Evolutionary conservation across 2,329 filamentous ascomycete genomes (phyloP).

Genomic region (Alternaria novae-zelandiae): DNA sequence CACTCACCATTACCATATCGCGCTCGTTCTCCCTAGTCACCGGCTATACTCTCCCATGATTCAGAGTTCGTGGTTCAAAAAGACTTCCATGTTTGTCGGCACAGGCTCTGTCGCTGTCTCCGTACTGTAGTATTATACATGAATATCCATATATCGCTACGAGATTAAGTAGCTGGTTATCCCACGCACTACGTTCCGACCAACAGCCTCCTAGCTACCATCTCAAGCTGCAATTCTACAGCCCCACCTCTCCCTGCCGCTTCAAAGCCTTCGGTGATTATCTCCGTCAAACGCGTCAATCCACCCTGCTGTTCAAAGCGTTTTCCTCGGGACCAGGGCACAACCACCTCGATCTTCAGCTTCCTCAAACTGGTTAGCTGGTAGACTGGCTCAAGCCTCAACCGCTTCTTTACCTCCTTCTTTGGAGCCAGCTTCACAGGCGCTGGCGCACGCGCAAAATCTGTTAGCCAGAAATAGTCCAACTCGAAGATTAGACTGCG

Average conservation of each 20-base stretch:
- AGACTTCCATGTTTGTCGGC: too few species aligned
- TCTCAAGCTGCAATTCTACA: not conserved
- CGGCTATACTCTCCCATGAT: not conserved
- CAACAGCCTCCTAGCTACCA: not conserved
- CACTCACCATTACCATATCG: constrained; percentile 27
- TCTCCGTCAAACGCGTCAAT: not conserved
- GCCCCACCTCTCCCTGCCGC: not conserved
- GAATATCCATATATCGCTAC: not conserved
- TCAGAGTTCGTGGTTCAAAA: too few species aligned
- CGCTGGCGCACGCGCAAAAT: not conserved
- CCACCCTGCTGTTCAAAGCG: not conserved
- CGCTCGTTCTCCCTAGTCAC: constrained; percentile 19
- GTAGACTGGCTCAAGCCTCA: not conserved
- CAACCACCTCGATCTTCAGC: not conserved
- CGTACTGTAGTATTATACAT: not conserved
- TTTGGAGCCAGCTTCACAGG: not conserved
- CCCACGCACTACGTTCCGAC: not conserved
- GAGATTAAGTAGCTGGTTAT: not conserved
- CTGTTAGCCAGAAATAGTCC: not conserved
- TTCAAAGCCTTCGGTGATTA: not conserved
- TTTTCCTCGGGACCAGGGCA: not conserved
- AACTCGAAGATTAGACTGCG: not conserved
- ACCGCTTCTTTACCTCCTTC: not conserved
- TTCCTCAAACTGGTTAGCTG: not conserved
- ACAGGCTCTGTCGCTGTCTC: not conserved